These are phyloP conservation scores for Rhizoctonia solani DNA, from an alignment of 1,284 basidiomycete genomes.

Conservation along the genomic window DNA sequence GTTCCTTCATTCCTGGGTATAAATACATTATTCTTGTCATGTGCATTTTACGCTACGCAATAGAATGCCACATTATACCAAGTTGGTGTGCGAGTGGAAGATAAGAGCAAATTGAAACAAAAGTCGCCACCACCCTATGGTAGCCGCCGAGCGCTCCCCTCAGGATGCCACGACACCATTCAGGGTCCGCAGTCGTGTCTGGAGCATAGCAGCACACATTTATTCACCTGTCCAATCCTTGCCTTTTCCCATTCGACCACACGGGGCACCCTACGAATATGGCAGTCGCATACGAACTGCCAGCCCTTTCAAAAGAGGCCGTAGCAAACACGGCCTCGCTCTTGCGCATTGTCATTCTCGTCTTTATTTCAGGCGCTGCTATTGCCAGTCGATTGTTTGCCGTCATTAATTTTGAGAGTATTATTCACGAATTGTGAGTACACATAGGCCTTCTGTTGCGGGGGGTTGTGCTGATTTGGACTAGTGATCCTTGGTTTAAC, in stretches of 20 bases:
- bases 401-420: conserved; percentile 97
- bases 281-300: conserved; percentile 34
- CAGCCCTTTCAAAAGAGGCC: conserved; percentile 31
- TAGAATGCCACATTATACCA: conserved; percentile 27
- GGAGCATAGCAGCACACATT: not conserved
- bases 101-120: no score
- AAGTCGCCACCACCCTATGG: no score
- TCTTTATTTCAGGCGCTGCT: conserved; percentile 89
- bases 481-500: conserved; percentile 96
- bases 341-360: conserved; percentile 83
- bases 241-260: no score
- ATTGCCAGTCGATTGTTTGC: conserved; percentile 96
- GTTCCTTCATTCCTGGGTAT: no score
- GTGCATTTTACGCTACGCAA: conserved; percentile 13
- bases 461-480: not conserved
- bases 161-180: conserved; percentile 29
- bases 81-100: not conserved
- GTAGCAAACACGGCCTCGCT: conserved; percentile 82
- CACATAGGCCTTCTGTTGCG: conserved; percentile 29
- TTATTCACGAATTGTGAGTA: conserved; percentile 97
- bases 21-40: not conserved
- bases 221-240: no score
- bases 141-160: conserved; percentile 6
- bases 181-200: conserved; percentile 34
- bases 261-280: conserved; percentile 6